Base-by-base conservation (phyloP, 2,329 filamentous ascomycete genomes). In the Aspergillus sp. region DNA sequence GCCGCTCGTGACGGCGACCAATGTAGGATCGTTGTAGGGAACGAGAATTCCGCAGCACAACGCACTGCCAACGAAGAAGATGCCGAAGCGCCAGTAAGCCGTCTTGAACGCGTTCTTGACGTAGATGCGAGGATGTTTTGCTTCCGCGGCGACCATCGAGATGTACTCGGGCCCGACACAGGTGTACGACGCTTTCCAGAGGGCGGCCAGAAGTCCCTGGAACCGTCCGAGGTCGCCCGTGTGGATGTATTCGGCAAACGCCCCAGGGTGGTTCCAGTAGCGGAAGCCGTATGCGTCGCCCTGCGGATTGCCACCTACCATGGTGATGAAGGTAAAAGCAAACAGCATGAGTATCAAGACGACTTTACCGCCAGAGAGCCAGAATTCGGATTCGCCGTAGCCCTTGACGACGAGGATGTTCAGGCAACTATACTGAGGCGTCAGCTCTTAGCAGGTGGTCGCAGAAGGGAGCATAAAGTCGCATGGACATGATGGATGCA, bases 281-380 rank as follows among this genome's bases (percentile, higher is more conserved):
- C 75, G 69, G 53, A 86, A 86, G 0, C 82, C 82, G 39, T 82
- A 82, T 0, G 71, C 66, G 42, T 85, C 78, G 31, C 73, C 66
- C 1, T 74, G 52, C 0, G 85, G 84, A 43, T 86, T 88, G 3
- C 81, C 84, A 4, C 84, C 84, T 1, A 88, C 64, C 77, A 88
- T 86, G 37, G 79, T 76, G 41, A 91, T 68, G 48, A 91, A 83
- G 8, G 84, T 86, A 60, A 83, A 85, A 43, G 74, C 47, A 46
- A 85, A 70, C 19, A 86, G 66, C 1, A 72, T 75, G 24, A 85
- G 58, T 36, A 82, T 80, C 30, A 85, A 64, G 3, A 85, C 45
- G 3, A 83, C 71, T 53, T 85, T 84, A 35, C 76, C 76, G 3
- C 44, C 40, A 12, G 47, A 48, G 5, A 80, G 55, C 47, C 47